These are phyloP conservation scores for Cyberlindnera veronae DNA, from an alignment of 805 yeast species.

Conservation along the genomic window DNA sequence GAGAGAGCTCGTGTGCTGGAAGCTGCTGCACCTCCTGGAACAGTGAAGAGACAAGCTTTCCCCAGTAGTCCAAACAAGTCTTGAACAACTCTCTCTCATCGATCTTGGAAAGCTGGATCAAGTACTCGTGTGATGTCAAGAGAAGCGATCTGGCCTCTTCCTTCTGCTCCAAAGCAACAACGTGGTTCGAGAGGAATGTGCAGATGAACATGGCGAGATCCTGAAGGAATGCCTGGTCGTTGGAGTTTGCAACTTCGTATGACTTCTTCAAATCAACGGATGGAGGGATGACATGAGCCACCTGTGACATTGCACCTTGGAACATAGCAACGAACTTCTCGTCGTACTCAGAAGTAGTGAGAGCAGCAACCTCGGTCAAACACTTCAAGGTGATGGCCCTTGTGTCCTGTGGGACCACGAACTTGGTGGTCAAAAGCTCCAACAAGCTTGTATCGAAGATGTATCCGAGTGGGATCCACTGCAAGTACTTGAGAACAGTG, in stretches of 20 bases:
- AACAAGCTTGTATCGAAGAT: constrained; percentile 85
- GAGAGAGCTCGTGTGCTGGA: constrained; percentile 69
- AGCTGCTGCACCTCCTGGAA: constrained; percentile 82
- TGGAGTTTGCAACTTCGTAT: constrained; percentile 70
- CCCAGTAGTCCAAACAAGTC: constrained; percentile 94
- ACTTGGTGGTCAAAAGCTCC: constrained; percentile 67
- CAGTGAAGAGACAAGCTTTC: constrained; percentile 74
- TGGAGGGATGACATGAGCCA: constrained; percentile 66
- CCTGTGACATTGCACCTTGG: constrained; percentile 66
- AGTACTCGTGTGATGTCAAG: constrained; percentile 70
- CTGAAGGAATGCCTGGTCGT: constrained; percentile 91
- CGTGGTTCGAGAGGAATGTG: constrained; percentile 76
- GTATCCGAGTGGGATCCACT: constrained; percentile 91
- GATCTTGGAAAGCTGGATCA: constrained; percentile 80
- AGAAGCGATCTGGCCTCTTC: constrained; percentile 55
- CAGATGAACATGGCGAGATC: constrained; percentile 92
- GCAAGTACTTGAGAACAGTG: constrained; percentile 78
- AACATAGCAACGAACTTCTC: constrained; percentile 66
- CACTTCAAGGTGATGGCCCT: constrained; percentile 87
- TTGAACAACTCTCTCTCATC: constrained; percentile 96
- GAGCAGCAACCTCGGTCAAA: constrained; percentile 82
- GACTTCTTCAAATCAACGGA: constrained; percentile 66
- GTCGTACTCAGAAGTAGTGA: constrained; percentile 53
- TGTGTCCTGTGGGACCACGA: constrained; percentile 72
- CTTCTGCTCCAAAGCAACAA: constrained; percentile 55